These are phyloP conservation scores for Lactuca sativa DNA, from an alignment of 129 eudicot genomes.

Conservation along the genomic window DNA sequence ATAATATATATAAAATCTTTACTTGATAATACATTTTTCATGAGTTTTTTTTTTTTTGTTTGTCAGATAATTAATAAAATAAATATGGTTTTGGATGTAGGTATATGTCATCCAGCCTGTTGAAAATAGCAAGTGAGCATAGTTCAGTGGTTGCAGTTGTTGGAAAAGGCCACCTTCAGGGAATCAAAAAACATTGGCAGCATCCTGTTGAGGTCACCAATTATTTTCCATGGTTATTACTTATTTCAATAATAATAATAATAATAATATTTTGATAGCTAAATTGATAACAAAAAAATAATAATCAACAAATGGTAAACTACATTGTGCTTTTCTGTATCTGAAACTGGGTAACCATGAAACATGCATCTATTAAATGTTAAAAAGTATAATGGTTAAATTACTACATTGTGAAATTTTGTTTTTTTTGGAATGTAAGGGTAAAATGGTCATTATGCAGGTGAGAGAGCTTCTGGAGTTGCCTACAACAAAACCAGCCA, in stretches of 20 bases:
- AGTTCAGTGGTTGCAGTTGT: conserved; percentile 98
- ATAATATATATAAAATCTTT: too few relatives aligned
- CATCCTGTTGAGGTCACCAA: conserved; percentile 82
- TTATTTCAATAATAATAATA: background rate
- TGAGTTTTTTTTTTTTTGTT: too few relatives aligned
- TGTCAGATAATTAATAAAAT: too few relatives aligned
- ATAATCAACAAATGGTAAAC: too few relatives aligned
- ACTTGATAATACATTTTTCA: too few relatives aligned
- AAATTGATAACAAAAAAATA: background rate
- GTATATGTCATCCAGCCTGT: conserved; percentile 84
- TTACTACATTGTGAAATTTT: too few relatives aligned
- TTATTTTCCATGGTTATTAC: background rate
- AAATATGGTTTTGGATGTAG: conserved; percentile 39
- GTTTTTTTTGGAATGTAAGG: background rate
- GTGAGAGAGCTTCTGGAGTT: conserved; percentile 54
- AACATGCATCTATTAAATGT: too few relatives aligned
- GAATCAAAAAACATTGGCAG: conserved; percentile 76
- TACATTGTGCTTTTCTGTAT: too few relatives aligned
- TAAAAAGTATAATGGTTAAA: too few relatives aligned
- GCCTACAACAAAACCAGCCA: conserved; percentile 44
- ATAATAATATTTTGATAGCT: background rate
- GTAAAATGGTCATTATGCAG: conserved; percentile 32
- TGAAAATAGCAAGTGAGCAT: conserved; percentile 77
- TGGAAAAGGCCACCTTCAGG: conserved; percentile 95
- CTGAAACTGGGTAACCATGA: too few relatives aligned